Evolutionary conservation across 768 basidiomycete genomes (phyloP).

Genomic region (Hygrophoropsis aurantiaca): DNA sequence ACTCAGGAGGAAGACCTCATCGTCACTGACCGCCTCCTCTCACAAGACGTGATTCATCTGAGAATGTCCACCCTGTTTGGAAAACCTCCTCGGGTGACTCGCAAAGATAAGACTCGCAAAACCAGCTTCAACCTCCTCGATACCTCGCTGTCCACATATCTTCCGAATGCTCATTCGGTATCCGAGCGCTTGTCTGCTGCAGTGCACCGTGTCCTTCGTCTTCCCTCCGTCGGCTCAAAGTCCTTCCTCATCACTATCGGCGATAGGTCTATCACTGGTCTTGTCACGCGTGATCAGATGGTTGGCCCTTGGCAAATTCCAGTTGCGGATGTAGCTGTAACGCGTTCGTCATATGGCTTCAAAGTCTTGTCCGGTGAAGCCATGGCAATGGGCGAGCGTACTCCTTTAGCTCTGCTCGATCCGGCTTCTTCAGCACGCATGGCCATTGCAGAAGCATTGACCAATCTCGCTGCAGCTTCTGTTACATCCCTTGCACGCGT

Average conservation of each 20-base stretch:
- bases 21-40: slow-evolving; percentile 84
- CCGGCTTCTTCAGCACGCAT: slow-evolving; percentile 93
- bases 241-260: slow-evolving; percentile 99
- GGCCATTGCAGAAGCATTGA: slow-evolving; percentile 93
- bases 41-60: slow-evolving; percentile 78
- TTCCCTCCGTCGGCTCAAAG: slow-evolving; percentile 93
- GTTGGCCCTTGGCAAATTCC: slow-evolving; percentile 99
- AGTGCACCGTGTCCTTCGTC: slow-evolving; percentile 77
- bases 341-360: slow-evolving; percentile 93
- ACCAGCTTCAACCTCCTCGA: slow-evolving; percentile 61
- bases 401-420: slow-evolving; percentile 84
- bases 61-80: slow-evolving; percentile 96
- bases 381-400: slow-evolving; percentile 98
- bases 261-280: slow-evolving; percentile 89
- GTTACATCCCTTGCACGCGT: slow-evolving; percentile 68
- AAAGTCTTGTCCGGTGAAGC: slow-evolving; percentile 83
- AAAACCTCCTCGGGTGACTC: slow-evolving; percentile 89
- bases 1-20: slow-evolving; percentile 80
- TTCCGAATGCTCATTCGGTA: slow-evolving; percentile 44
- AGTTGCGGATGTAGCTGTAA: slow-evolving; percentile 95
- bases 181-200: slow-evolving; percentile 59
- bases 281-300: slow-evolving; percentile 97
- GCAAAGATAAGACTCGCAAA: slow-evolving; percentile 55
- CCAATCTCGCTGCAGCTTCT: slow-evolving; percentile 84
- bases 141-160: slow-evolving; percentile 62